Conservation (phyloP, 306 rosid species). For the Comarum palustre region DNA sequence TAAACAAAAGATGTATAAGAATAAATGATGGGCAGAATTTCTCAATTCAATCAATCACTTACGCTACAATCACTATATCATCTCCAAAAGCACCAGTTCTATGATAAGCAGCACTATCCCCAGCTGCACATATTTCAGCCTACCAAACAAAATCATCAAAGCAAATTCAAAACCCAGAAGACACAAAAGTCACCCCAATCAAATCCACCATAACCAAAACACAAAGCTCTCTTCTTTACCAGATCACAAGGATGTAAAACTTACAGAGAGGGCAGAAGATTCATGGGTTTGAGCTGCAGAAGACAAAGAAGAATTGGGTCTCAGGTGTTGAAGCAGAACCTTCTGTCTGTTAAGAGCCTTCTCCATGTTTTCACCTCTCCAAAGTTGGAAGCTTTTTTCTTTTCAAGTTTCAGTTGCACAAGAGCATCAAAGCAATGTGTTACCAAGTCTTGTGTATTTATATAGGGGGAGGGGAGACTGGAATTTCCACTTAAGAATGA, state of each 20-base stretch:
- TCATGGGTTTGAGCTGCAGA: conserved; percentile 23
- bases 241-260: conserved; percentile 5
- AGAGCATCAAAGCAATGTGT: background rate
- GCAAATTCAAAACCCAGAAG: background rate
- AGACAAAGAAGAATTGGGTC: conserved; percentile 51
- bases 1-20: background rate
- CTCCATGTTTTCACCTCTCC: conserved; percentile 46
- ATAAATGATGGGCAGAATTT: background rate
- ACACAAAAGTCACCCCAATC: background rate
- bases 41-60: conserved; percentile 9
- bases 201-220: background rate
- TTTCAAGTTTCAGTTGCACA: background rate
- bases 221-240: background rate
- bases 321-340: conserved; percentile 59
- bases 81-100: conserved; percentile 53
- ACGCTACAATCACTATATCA: conserved; percentile 92
- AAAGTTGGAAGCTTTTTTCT: background rate
- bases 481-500: background rate
- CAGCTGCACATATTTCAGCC: conserved; percentile 71
- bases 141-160: conserved; percentile 17
- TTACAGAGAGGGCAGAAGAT: conserved; percentile 57
- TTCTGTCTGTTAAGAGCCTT: conserved; percentile 68
- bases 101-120: conserved; percentile 37
- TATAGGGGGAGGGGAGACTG: background rate
- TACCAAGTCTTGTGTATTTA: background rate